Evolutionary conservation across 768 basidiomycete species (phyloP), one percentile per base, ranked within the genome.

Genomic region (Russula sp.): DNA sequence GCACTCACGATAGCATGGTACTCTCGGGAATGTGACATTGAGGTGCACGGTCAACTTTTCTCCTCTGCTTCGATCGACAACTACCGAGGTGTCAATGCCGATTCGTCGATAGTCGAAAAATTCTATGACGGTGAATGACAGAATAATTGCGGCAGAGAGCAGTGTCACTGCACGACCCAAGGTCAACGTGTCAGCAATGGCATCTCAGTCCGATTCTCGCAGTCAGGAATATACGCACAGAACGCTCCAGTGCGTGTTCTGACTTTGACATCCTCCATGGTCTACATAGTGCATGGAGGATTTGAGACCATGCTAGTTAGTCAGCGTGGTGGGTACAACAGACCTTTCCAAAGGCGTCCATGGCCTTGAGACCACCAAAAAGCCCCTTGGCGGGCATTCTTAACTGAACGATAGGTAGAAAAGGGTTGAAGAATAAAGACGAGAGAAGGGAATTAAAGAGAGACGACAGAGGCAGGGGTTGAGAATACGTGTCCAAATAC

Each of bases 301-400:
- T 49, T 46, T 2, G 36, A 48, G 5, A 5, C 5, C 5, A 45
- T 10, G 32, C 25, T 29, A 6, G 51, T 18, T 13, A 36, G n/a
- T 16, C 25, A 18, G 38, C 6, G 18, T 39, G 29, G 9, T 2
- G 32, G 16, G 35, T 25, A 14, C 16, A 59, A 68, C 80, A 67
- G 70, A 96, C 96, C 87, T 98, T 99, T 65, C 97, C 97, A 80
- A 99, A 99, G 75, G 97, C 97, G 79, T 99, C 97, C 57, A 98
- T 82, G 72, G 93, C 92, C 73, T 90, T 93, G 69, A 98, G 80
- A 67, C 79, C 81, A 52, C 79, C 81, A 70, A 92, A 80, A 67
- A 91, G 75, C 66, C 87, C 85, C 75, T 87, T 92, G 67, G 88
- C 87, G 6, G 62, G 62, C 87, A 90, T 89, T 64, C 60, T 61